Conservation (phyloP, 352 stramenopile species). For the Paralagenidium karlingii region DNA sequence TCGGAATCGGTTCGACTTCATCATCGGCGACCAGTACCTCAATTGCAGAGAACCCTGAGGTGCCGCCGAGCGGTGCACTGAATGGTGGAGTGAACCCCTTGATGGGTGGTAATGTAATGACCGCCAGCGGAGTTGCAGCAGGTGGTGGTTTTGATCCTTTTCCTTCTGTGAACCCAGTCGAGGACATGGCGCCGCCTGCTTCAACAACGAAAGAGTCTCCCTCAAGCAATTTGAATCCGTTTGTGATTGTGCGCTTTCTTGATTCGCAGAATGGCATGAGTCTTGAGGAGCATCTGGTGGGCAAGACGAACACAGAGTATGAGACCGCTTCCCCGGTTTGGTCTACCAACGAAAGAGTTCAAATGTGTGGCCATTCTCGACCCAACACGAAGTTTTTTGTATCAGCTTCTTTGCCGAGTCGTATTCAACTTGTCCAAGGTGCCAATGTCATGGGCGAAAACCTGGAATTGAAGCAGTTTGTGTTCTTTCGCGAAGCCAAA, state of each 20-base stretch:
- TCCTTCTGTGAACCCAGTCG: too few relatives aligned
- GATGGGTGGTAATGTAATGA: too few relatives aligned
- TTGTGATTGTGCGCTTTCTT: slow-evolving; percentile 61
- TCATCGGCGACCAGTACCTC: too few relatives aligned
- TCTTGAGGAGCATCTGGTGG: slow-evolving; percentile 31
- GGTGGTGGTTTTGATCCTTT: too few relatives aligned
- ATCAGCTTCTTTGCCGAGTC: slow-evolving; percentile 34
- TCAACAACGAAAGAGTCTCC: neutral
- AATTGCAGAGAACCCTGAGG: too few relatives aligned
- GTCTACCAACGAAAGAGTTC: slow-evolving; percentile 47
- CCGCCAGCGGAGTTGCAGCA: too few relatives aligned
- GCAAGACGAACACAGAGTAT: slow-evolving; percentile 82
- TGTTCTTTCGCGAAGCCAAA: slow-evolving; percentile 39
- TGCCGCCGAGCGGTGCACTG: too few relatives aligned
- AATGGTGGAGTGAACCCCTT: too few relatives aligned
- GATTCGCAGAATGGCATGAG: slow-evolving; percentile 24
- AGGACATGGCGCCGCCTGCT: too few relatives aligned
- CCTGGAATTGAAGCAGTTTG: slow-evolving; percentile 58
- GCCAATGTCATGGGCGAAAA: slow-evolving; percentile 45
- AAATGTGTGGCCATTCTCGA: slow-evolving; percentile 44
- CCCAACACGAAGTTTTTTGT: slow-evolving; percentile 47
- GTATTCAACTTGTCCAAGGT: slow-evolving; percentile 8
- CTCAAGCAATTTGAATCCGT: slow-evolving; percentile 25
- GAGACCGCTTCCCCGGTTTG: slow-evolving; percentile 50
- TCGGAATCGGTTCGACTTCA: too few relatives aligned